Evolutionary conservation across 2,329 filamentous ascomycete species (phyloP).

Genomic region (Dryadomyces quercivorus): DNA sequence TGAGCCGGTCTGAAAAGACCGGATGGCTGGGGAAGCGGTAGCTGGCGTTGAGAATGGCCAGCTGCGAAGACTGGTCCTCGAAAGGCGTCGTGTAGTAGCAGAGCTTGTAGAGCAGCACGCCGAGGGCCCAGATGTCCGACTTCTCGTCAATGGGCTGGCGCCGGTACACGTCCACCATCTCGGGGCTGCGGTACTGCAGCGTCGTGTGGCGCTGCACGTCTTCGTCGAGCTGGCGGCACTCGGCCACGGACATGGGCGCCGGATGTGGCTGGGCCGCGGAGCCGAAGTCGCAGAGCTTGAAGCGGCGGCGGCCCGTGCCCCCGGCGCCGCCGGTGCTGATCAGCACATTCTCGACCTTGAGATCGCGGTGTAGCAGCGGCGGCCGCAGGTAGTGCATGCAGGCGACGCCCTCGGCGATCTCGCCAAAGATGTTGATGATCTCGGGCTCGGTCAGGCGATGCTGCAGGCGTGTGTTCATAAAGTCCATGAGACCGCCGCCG

Average conservation of each 20-base stretch:
- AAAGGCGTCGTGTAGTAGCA: slow-evolving; percentile 99
- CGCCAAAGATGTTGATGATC: slow-evolving; percentile 91
- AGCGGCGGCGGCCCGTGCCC: slow-evolving; percentile 49
- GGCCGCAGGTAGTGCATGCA: slow-evolving; percentile 99
- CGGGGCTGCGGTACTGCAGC: slow-evolving; percentile 90
- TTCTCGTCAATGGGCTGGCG: slow-evolving; percentile 97
- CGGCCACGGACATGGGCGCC: slow-evolving; percentile 73
- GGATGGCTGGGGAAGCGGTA: slow-evolving; percentile 87
- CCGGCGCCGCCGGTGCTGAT: slow-evolving; percentile 44
- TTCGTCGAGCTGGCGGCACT: slow-evolving; percentile 88
- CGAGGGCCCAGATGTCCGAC: slow-evolving; percentile 95
- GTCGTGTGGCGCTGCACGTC: slow-evolving; percentile 96
- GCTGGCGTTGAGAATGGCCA: slow-evolving; percentile 91
- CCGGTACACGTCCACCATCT: slow-evolving; percentile 97
- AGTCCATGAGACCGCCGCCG: slow-evolving; percentile 92
- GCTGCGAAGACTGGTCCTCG: slow-evolving; percentile 81
- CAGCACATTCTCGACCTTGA: slow-evolving; percentile 97
- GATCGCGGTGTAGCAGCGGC: slow-evolving; percentile 78
- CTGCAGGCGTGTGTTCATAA: slow-evolving; percentile 97
- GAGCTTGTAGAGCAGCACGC: slow-evolving; percentile 90
- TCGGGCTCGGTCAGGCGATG: slow-evolving; percentile 95
- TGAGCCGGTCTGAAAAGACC: slow-evolving; percentile 77
- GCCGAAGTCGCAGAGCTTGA: slow-evolving; percentile 98
- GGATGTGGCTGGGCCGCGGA: slow-evolving; percentile 75
- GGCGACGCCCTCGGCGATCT: slow-evolving; percentile 90